Evolutionary conservation across 331 rosid species (phyloP).

Genomic region (Cydonia oblonga): DNA sequence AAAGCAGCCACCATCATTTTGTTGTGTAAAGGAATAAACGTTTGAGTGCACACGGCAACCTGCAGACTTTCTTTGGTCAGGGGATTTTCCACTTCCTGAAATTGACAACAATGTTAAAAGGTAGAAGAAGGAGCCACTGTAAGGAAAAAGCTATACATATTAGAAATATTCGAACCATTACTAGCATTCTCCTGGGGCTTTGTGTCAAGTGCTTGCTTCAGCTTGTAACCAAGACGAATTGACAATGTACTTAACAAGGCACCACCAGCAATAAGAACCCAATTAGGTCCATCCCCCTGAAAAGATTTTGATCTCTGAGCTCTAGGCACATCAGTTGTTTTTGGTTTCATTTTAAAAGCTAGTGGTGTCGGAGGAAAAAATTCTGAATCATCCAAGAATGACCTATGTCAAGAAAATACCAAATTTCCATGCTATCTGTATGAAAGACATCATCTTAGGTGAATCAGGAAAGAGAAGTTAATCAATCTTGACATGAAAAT

Average conservation of each 20-base stretch:
- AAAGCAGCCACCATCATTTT: slow-evolving; percentile 51
- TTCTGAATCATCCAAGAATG: slow-evolving; percentile 21
- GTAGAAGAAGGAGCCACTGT: slow-evolving; percentile 7
- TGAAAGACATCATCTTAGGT: neutral
- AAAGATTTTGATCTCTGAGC: slow-evolving; percentile 36
- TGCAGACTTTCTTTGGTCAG: slow-evolving; percentile 39
- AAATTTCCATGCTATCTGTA: slow-evolving; percentile 5
- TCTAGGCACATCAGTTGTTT: slow-evolving; percentile 39
- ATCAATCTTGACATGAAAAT: neutral
- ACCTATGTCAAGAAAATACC: neutral
- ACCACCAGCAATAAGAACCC: slow-evolving; percentile 89
- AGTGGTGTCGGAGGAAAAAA: neutral
- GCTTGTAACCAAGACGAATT: slow-evolving; percentile 75
- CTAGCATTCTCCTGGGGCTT: slow-evolving; percentile 49
- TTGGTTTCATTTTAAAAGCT: slow-evolving; percentile 60
- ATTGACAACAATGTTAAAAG: slow-evolving; percentile 2
- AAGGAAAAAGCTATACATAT: neutral
- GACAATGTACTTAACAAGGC: slow-evolving; percentile 81
- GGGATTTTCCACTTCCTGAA: slow-evolving; percentile 51
- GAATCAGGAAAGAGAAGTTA: neutral
- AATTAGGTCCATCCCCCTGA: slow-evolving; percentile 56
- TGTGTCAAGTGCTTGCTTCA: slow-evolving; percentile 69
- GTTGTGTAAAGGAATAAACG: slow-evolving; percentile 46
- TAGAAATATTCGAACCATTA: slow-evolving; percentile 16
- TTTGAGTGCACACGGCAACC: slow-evolving; percentile 46